Percentiles rank a stretch among this genome's conserved stretches.
phyloP scores from a whole-genome alignment of 2,329 filamentous ascomycete species.

The Pestalotiopsis sp. region DNA sequence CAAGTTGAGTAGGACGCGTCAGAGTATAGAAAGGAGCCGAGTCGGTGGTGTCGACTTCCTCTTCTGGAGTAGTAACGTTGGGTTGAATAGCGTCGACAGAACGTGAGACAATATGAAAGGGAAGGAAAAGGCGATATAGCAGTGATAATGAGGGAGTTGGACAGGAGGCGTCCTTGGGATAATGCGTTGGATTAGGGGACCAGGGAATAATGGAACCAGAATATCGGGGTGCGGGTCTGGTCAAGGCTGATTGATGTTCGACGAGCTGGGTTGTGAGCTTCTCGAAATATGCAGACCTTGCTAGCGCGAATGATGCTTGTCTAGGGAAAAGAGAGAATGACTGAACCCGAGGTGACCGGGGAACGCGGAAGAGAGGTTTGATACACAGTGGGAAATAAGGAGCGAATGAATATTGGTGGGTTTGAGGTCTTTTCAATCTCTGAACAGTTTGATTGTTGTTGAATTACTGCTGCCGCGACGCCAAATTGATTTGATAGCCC shows the following conservation, averaged over 20 bases:
- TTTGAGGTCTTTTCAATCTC: neutral
- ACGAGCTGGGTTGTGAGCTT: conserved; percentile 31
- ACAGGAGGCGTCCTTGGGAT: conserved; percentile 23
- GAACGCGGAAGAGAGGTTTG: neutral
- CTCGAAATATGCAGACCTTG: conserved; percentile 37
- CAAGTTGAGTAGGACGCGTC: conserved; percentile 10
- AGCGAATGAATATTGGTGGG: conserved; percentile 6
- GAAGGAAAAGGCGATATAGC: conserved; percentile 14
- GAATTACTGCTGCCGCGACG: neutral
- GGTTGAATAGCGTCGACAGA: conserved; percentile 1
- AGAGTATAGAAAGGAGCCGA: conserved; percentile 18
- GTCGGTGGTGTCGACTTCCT: conserved; percentile 4
- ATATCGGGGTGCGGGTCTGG: conserved; percentile 37
- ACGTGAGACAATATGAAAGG: conserved; percentile 17
- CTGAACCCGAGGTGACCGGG: conserved; percentile 23
- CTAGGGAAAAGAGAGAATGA: conserved; percentile 33
- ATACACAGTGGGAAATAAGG: neutral
- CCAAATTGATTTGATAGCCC: neutral
- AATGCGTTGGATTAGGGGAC: conserved; percentile 32
- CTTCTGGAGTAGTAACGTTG: neutral
- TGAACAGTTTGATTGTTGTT: neutral
- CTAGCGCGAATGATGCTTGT: conserved; percentile 35
- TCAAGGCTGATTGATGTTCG: conserved; percentile 28
- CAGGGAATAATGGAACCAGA: conserved; percentile 35
- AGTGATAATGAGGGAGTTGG: conserved; percentile 22